These are phyloP conservation scores for Rhodotorula sp. DNA, from an alignment of 1,284 basidiomycete genomes.

Conservation along the genomic window DNA sequence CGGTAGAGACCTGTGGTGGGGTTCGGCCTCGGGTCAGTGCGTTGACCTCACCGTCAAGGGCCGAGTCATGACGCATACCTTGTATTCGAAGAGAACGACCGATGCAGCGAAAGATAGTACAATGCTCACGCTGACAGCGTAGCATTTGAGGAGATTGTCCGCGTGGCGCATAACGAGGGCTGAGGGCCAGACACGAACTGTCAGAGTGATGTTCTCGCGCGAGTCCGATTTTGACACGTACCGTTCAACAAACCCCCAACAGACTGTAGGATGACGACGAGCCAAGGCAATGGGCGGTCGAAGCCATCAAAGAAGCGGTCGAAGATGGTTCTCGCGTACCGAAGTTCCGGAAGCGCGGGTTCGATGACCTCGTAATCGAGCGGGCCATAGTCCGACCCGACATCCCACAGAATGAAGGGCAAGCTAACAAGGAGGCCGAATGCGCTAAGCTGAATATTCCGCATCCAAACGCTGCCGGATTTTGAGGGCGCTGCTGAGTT, in stretches of 20 bases:
- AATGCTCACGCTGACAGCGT: slow-evolving; percentile 48
- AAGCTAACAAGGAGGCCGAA: slow-evolving; percentile 46
- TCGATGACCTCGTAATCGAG: slow-evolving; percentile 10
- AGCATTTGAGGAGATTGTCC: slow-evolving; percentile 51
- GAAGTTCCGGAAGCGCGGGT: background rate
- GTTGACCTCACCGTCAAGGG: background rate
- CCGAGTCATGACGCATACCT: slow-evolving; percentile 10
- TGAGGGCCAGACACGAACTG: background rate
- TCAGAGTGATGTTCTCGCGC: background rate
- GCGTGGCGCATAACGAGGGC: slow-evolving; percentile 46
- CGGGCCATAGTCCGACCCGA: slow-evolving; percentile 16
- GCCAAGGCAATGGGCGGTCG: slow-evolving; percentile 45
- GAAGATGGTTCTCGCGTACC: background rate
- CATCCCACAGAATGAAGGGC: slow-evolving; percentile 41
- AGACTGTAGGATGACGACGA: slow-evolving; percentile 48
- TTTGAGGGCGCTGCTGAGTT: background rate
- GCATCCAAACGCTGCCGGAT: slow-evolving; percentile 45
- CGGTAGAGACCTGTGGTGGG: slow-evolving; percentile 8
- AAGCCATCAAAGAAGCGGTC: slow-evolving; percentile 45
- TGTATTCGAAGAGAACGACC: slow-evolving; percentile 32
- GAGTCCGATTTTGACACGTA: slow-evolving; percentile 30
- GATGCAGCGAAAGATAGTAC: slow-evolving; percentile 46
- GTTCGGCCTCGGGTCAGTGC: background rate
- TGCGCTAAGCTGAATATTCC: slow-evolving; percentile 49
- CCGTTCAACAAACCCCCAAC: slow-evolving; percentile 49